Evolutionary conservation across 1,139 yeast species (phyloP).

Genomic region (Kurtzmaniella quercitrusa): DNA sequence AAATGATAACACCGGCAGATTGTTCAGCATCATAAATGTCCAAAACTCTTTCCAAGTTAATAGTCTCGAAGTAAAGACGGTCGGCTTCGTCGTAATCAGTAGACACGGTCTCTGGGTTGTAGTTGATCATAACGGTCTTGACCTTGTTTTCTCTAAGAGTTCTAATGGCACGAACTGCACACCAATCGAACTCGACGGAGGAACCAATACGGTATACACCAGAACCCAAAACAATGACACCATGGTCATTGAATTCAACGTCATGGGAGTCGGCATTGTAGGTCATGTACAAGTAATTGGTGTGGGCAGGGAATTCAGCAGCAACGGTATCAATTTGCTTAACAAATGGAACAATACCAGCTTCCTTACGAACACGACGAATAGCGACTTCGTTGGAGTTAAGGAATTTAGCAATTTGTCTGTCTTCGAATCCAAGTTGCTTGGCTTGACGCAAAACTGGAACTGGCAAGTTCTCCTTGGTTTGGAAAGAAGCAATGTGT

Average conservation of each 20-base stretch:
- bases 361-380: conserved; percentile 85
- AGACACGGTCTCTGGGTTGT: conserved; percentile 97
- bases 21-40: conserved; percentile 94
- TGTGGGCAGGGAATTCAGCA: conserved; percentile 96
- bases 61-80: conserved; percentile 92
- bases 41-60: conserved; percentile 89
- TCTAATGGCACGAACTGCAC: conserved; percentile 94
- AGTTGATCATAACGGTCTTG: conserved; percentile 95
- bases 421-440: conserved; percentile 95
- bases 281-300: conserved; percentile 92
- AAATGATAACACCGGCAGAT: conserved; percentile 88
- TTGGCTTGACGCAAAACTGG: conserved; percentile 77
- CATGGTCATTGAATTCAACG: conserved; percentile 77
- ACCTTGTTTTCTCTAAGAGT: conserved; percentile 83
- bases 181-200: conserved; percentile 94
- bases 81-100: conserved; percentile 99
- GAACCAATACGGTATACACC: conserved; percentile 96
- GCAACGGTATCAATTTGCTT: conserved; percentile 98
- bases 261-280: conserved; percentile 93
- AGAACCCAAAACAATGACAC: conserved; percentile 87
- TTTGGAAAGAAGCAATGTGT: conserved; percentile 55
- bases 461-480: conserved; percentile 58
- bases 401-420: conserved; percentile 89
- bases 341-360: conserved; percentile 86
- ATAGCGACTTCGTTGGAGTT: conserved; percentile 92